Percentiles rank a stretch among this genome's conserved stretches.
These are phyloP conservation scores for Aspergillus sp. DNA, from an alignment of 2,329 filamentous ascomycete species.

Conservation along the genomic window DNA sequence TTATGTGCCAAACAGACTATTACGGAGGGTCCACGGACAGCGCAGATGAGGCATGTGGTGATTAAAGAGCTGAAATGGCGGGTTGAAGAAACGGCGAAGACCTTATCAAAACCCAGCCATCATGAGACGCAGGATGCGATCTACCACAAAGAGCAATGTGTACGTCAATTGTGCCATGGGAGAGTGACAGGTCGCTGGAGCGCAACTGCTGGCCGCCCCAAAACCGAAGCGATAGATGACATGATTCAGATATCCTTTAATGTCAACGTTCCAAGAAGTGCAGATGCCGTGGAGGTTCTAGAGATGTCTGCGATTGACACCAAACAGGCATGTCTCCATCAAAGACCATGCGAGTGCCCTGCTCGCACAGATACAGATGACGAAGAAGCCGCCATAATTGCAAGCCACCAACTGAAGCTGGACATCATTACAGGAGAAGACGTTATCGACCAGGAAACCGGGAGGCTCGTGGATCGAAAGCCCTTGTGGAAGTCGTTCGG, in stretches of 20 bases:
- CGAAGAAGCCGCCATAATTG: background rate
- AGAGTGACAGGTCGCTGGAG: background rate
- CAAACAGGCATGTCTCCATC: background rate
- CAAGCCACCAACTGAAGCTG: slow-evolving; percentile 3
- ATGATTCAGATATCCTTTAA: background rate
- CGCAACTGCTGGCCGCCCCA: background rate
- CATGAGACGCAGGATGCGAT: background rate
- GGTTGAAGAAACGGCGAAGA: slow-evolving; percentile 3
- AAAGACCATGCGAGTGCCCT: background rate
- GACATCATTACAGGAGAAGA: slow-evolving; percentile 7
- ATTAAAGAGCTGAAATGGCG: slow-evolving; percentile 6
- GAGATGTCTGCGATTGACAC: background rate
- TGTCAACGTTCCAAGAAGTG: background rate
- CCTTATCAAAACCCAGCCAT: background rate
- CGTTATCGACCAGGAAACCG: slow-evolving; percentile 2
- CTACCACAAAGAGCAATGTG: background rate
- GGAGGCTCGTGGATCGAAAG: slow-evolving; percentile 4
- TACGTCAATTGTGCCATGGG: background rate
- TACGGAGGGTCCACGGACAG: background rate
- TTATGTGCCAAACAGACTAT: slow-evolving; percentile 3
- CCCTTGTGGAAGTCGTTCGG: slow-evolving; percentile 4
- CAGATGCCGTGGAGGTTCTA: background rate
- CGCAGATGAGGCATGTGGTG: slow-evolving; percentile 2
- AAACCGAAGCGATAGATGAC: background rate
- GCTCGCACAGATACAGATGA: background rate